A percentile compares a stretch with the other conserved stretches of the same genome.
These are phyloP conservation scores for Annulohypoxylon moriforme DNA, from an alignment of 495 filamentous ascomycete species.

Conservation along the genomic window DNA sequence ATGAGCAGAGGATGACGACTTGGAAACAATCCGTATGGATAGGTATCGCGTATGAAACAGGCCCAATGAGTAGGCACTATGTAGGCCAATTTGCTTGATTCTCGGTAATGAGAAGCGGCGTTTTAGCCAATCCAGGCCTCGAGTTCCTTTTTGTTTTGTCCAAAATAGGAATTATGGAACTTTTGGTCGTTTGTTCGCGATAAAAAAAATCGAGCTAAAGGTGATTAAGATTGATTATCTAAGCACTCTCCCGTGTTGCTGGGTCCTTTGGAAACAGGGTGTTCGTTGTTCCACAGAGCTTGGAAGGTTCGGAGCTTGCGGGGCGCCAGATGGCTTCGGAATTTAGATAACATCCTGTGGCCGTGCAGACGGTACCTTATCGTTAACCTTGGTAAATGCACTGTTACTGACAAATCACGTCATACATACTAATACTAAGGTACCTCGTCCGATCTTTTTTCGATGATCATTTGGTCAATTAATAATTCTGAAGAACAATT, in stretches of 20 bases:
- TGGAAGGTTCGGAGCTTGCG: neutral
- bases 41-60: neutral
- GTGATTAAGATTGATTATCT: constrained; percentile 12
- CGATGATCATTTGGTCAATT: neutral
- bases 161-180: constrained; percentile 39
- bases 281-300: neutral
- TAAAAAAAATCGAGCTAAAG: constrained; percentile 2
- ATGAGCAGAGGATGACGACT: neutral
- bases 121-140: constrained; percentile 13
- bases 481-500: constrained; percentile 4
- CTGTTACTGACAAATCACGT: constrained; percentile 44
- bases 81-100: constrained; percentile 3
- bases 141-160: constrained; percentile 24
- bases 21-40: neutral
- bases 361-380: constrained; percentile 10
- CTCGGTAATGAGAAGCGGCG: constrained; percentile 23
- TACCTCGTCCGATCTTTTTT: constrained; percentile 43
- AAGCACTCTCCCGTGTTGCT: neutral
- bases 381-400: constrained; percentile 5
- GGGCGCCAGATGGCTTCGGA: constrained; percentile 13
- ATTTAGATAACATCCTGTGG: constrained; percentile 26
- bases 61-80: neutral
- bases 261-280: neutral
- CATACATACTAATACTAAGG: neutral
- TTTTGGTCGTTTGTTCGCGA: constrained; percentile 31